phyloP scores from a whole-genome alignment of 768 basidiomycete genomes.

The Peribolospora baueri region DNA sequence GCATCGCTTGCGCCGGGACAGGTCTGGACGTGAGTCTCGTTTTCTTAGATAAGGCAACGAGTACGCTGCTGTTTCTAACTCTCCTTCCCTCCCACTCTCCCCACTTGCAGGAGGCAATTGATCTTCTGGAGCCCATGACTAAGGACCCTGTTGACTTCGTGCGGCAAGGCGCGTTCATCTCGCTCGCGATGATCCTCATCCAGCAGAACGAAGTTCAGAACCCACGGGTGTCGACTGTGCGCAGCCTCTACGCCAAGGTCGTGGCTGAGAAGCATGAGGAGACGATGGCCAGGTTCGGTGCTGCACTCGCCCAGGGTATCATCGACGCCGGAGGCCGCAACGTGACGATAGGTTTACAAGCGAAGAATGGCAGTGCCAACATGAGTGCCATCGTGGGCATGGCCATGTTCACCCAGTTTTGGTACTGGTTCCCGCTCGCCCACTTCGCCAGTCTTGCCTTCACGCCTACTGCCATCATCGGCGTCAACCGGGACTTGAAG shows the following conservation, averaged over 20 bases:
- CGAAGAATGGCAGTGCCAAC: slow-evolving; percentile 73
- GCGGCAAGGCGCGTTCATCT: slow-evolving; percentile 85
- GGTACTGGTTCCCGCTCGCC: slow-evolving; percentile 98
- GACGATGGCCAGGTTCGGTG: slow-evolving; percentile 93
- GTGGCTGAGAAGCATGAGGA: slow-evolving; percentile 94
- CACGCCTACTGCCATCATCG: slow-evolving; percentile 85
- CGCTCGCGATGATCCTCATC: slow-evolving; percentile 87
- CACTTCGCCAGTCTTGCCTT: slow-evolving; percentile 82
- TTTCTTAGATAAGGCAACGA: not conserved
- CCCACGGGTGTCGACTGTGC: slow-evolving; percentile 51
- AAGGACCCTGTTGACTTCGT: slow-evolving; percentile 97
- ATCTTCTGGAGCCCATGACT: slow-evolving; percentile 91
- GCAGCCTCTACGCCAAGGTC: slow-evolving; percentile 69
- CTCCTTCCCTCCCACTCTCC: not conserved
- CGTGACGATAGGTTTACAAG: slow-evolving; percentile 78
- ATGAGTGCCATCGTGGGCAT: slow-evolving; percentile 94
- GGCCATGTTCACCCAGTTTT: slow-evolving; percentile 93
- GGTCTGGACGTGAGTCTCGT: slow-evolving; percentile 47
- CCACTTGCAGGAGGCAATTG: slow-evolving; percentile 54
- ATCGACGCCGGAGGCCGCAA: slow-evolving; percentile 96
- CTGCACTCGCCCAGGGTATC: slow-evolving; percentile 81
- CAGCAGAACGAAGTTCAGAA: slow-evolving; percentile 82
- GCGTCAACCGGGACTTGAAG: slow-evolving; percentile 61
- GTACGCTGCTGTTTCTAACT: not conserved
- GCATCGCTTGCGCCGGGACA: slow-evolving; percentile 91